Percentiles rank a stretch among this genome's conserved stretches.
These are phyloP conservation scores for Aspergillaceae sp. DNA, from an alignment of 2,329 filamentous ascomycete genomes.

Conservation along the genomic window DNA sequence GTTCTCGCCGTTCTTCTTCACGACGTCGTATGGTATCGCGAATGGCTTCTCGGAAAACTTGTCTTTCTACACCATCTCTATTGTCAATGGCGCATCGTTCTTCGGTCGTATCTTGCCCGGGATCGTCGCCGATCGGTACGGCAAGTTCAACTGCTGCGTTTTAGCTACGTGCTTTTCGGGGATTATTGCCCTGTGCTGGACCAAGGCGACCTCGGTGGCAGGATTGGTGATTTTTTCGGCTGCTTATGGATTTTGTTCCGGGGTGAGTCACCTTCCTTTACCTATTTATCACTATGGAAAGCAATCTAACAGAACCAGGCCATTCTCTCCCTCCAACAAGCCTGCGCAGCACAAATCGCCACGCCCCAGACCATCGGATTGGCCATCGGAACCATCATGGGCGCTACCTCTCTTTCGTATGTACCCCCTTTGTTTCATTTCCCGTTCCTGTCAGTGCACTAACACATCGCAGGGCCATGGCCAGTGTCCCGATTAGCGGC, in stretches of 20 bases:
- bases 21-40: slow-evolving; percentile 20
- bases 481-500: slow-evolving; percentile 37
- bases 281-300: not conserved
- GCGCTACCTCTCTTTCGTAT: slow-evolving; percentile 36
- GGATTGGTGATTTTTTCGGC: slow-evolving; percentile 39
- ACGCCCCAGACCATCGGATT: slow-evolving; percentile 32
- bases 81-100: slow-evolving; percentile 31
- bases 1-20: slow-evolving; percentile 34
- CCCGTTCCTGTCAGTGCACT: not conserved
- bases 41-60: slow-evolving; percentile 21
- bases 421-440: slow-evolving; percentile 7
- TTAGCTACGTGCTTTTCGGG: slow-evolving; percentile 24
- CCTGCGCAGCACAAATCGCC: slow-evolving; percentile 38
- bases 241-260: slow-evolving; percentile 41
- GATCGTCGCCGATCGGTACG: slow-evolving; percentile 27
- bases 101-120: slow-evolving; percentile 31
- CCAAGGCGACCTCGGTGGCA: slow-evolving; percentile 33
- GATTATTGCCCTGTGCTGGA: slow-evolving; percentile 40
- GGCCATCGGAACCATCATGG: slow-evolving; percentile 37
- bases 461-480: slow-evolving; percentile 24
- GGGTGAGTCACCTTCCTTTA: slow-evolving; percentile 20
- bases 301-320: slow-evolving; percentile 21
- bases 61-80: slow-evolving; percentile 32
- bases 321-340: slow-evolving; percentile 40
- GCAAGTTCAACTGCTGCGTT: slow-evolving; percentile 25